phyloP scores from a whole-genome alignment of 2,329 filamentous ascomycete species.

The Trichoderma asperellum region DNA sequence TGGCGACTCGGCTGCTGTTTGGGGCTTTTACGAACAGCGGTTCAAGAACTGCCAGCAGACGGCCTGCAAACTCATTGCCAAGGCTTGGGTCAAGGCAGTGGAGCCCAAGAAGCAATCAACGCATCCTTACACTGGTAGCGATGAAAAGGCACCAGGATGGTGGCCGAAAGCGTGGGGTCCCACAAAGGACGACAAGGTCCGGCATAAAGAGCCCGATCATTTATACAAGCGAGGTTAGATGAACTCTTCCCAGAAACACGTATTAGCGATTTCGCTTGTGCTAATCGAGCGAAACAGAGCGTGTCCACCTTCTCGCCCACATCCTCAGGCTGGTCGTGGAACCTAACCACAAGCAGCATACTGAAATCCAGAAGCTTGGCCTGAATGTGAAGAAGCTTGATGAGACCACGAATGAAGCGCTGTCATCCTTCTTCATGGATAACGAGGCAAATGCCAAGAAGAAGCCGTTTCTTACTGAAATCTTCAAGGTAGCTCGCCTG shows the following conservation, averaged over 20 bases:
- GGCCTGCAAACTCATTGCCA: constrained; percentile 72
- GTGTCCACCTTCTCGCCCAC: constrained; percentile 61
- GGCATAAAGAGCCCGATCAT: constrained; percentile 76
- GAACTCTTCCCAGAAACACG: background rate
- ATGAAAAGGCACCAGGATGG: constrained; percentile 67
- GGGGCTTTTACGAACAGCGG: constrained; percentile 62
- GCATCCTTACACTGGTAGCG: constrained; percentile 70
- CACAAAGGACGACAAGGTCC: constrained; percentile 57
- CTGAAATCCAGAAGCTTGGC: constrained; percentile 56
- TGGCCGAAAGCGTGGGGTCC: constrained; percentile 63
- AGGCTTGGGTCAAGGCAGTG: constrained; percentile 75
- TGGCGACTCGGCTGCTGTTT: constrained; percentile 57
- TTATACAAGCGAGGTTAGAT: constrained; percentile 65
- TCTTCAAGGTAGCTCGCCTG: constrained; percentile 62
- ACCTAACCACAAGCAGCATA: constrained; percentile 54
- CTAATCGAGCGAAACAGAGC: constrained; percentile 48
- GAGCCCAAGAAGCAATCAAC: constrained; percentile 78
- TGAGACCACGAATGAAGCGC: constrained; percentile 60
- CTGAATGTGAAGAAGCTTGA: constrained; percentile 61
- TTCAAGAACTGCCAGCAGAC: constrained; percentile 72
- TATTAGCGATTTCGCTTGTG: background rate
- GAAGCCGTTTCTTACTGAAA: constrained; percentile 59
- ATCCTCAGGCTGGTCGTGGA: constrained; percentile 62
- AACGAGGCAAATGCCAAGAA: constrained; percentile 60
- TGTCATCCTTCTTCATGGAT: constrained; percentile 62